These are phyloP conservation scores for Acanthamoeba quina DNA, from an alignment of 208 protist genomes.

Conservation along the genomic window DNA sequence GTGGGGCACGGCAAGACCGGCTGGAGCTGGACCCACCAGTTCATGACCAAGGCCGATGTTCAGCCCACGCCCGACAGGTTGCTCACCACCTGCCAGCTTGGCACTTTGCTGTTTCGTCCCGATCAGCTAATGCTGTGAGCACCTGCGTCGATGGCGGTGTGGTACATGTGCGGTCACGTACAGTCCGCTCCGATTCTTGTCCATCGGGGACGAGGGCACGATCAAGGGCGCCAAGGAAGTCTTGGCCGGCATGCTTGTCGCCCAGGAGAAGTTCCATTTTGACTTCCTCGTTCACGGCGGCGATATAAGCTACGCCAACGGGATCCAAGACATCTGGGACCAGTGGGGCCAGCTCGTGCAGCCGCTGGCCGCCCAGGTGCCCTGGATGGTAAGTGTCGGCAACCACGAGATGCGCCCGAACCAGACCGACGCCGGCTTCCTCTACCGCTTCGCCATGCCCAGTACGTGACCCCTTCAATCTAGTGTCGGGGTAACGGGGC, in stretches of 20 bases:
- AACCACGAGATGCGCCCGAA: constrained; percentile 31
- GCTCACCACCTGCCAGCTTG: too few relatives aligned
- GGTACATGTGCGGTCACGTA: too few relatives aligned
- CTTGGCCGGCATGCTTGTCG: neutral
- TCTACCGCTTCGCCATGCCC: constrained; percentile 30
- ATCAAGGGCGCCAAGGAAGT: neutral
- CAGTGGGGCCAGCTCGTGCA: constrained; percentile 14
- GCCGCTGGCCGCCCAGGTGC: constrained; percentile 6
- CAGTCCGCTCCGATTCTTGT: neutral
- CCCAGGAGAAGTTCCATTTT: neutral
- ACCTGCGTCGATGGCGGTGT: too few relatives aligned
- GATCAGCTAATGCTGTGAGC: too few relatives aligned
- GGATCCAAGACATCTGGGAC: neutral
- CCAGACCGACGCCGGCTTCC: neutral
- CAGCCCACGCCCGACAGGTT: neutral
- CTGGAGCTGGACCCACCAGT: neutral
- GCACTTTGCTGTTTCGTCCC: too few relatives aligned
- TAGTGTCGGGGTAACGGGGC: too few relatives aligned
- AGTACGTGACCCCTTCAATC: neutral
- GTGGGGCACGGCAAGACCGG: neutral
- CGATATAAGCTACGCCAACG: constrained; percentile 27
- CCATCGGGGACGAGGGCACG: constrained; percentile 23
- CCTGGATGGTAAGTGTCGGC: constrained; percentile 27
- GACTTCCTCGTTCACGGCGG: constrained; percentile 11
- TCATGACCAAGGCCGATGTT: neutral